Evolutionary conservation across 306 rosid species (phyloP).

Genomic region (Lathyrus tuberosus): DNA sequence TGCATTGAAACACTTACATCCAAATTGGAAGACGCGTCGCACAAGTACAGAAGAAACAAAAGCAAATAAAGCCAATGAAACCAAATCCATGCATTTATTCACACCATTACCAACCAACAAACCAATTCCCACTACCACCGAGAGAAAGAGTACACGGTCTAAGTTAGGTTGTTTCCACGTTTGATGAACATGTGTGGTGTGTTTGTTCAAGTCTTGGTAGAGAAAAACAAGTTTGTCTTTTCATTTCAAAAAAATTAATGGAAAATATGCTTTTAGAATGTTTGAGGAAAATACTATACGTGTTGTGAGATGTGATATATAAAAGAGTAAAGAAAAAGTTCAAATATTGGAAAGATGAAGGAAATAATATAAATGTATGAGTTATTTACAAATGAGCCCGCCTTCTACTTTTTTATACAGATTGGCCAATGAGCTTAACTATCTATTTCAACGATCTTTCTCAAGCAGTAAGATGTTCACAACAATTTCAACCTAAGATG

Average conservation of each 20-base stretch:
- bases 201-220: constrained; percentile 6
- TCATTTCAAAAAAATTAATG: not conserved
- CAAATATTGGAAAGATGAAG: too few species aligned
- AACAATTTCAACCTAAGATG: too few species aligned
- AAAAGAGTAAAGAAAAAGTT: too few species aligned
- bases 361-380: too few species aligned
- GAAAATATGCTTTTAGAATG: too few species aligned
- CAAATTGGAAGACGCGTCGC: constrained; percentile 15
- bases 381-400: too few species aligned
- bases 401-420: too few species aligned
- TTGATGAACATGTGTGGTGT: not conserved
- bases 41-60: constrained; percentile 31
- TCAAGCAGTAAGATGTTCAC: too few species aligned
- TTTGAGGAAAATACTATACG: too few species aligned
- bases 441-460: too few species aligned
- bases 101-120: constrained; percentile 24
- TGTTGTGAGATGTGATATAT: too few species aligned
- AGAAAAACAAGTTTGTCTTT: not conserved
- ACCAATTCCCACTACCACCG: not conserved
- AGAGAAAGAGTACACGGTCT: not conserved
- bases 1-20: not conserved
- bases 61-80: constrained; percentile 21
- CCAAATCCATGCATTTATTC: constrained; percentile 24
- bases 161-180: constrained; percentile 22
- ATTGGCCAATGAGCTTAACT: too few species aligned